A percentile compares a stretch with the other conserved stretches of the same genome.
Conservation (phyloP, 495 filamentous ascomycete genomes). For the Penicillium salamii region DNA sequence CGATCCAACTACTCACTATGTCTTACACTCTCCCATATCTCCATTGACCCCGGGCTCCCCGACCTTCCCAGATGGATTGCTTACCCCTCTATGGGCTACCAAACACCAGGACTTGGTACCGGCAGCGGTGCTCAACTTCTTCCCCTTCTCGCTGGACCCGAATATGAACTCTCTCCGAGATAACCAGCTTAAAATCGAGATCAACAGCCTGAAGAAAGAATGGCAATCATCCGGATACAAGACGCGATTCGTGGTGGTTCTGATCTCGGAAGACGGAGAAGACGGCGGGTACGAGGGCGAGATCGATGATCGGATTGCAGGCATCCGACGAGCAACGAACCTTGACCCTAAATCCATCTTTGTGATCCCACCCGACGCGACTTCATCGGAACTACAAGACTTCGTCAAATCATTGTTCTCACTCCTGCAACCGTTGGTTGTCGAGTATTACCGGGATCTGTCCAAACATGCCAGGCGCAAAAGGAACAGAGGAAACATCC, state of each 20-base stretch:
- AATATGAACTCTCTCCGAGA: conserved; percentile 70
- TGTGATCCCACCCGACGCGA: conserved; percentile 64
- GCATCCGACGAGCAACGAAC: conserved; percentile 71
- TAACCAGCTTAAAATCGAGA: conserved; percentile 84
- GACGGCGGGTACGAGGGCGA: conserved; percentile 55
- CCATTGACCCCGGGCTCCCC: conserved; percentile 76
- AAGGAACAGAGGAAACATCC: conserved; percentile 66
- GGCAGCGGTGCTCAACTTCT: conserved; percentile 74
- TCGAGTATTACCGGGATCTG: conserved; percentile 89
- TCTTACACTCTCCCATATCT: conserved; percentile 84
- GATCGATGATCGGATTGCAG: conserved; percentile 71
- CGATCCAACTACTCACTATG: conserved; percentile 36
- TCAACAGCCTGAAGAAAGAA: conserved; percentile 68
- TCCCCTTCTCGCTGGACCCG: conserved; percentile 65
- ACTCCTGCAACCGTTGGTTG: conserved; percentile 55
- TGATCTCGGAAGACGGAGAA: conserved; percentile 66
- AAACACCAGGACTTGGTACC: conserved; percentile 85
- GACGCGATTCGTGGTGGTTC: conserved; percentile 69
- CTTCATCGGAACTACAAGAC: conserved; percentile 55
- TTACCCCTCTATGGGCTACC: conserved; percentile 74
- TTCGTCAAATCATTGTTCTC: conserved; percentile 64
- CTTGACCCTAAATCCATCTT: conserved; percentile 78
- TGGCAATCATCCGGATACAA: conserved; percentile 68
- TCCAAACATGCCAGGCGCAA: conserved; percentile 87
- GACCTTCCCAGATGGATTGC: conserved; percentile 82